Base-by-base conservation (phyloP, 371 early-diverging fungal species). In the Syncephalastrum sp. region DNA sequence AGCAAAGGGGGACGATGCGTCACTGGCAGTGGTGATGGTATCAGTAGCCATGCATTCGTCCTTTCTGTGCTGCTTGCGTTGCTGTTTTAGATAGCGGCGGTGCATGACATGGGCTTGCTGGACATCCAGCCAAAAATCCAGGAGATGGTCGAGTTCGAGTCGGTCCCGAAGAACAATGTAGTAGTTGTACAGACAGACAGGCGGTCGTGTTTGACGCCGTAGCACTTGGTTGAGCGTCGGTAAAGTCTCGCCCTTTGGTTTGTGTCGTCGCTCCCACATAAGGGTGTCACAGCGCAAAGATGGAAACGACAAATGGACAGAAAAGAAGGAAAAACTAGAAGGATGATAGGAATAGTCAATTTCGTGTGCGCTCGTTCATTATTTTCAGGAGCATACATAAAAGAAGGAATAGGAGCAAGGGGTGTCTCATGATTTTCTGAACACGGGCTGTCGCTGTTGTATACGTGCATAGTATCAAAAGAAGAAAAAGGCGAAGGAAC, bases 61-160 rank as follows among this genome's bases (percentile, higher is more conserved):
- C 14, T 52, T 52, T 24, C 23, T n/a, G 49, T 51, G 42, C 16
- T 56, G 24, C 27, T 44, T 19, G 48, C 25, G 29, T 49, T 57
- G 58, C 13, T 73, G 55, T 56, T 65, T 69, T 3, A 69, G 19
- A 57, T 82, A 86, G 1, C 76, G 60, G 57, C 70, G 63, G 61
- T 84, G 80, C n/a, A 85, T 59, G 0, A 77, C 64, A 27, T 78
- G 74, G 21, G 84, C 86, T 42, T 82, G 84, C 15, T 79, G 74
- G 24, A 87, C 81, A 69, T 87, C 88, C 25, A 87, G 56, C 82
- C 84, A 87, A 57, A 87, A 87, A 67, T 87, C 88, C 15, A 87
- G 61, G 41, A 84, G 61, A 33, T 72, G 77, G 19, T 79, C 81
- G 5, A 80, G 56, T 15, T 67, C 70, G 24, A 83, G 65, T 44